Base-by-base conservation (phyloP, 176 grass and related monocot genomes). In the Oryza longistaminata region DNA sequence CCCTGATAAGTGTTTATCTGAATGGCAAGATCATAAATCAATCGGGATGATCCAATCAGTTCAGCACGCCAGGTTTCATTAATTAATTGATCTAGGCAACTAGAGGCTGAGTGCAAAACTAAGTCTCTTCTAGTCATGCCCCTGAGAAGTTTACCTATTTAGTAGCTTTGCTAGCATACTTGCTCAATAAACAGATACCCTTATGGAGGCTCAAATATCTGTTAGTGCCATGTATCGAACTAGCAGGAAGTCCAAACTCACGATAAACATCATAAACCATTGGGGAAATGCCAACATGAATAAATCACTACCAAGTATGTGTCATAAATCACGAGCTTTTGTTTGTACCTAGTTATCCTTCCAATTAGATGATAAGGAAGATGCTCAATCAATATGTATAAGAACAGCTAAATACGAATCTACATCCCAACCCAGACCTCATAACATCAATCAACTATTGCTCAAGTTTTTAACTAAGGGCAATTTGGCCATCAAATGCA, bases 401-500 rank as follows among this genome's bases (percentile, higher is more conserved):
- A 21, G 31, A 76, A 81, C 16, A 12, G 29, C 2, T 60, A 40
- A 49, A 15, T 58, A 86, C 9, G 26, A 68, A 60, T 86, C 61
- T 61, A 74, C 7, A 80, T 81, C 70, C 77, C 37, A 25, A 81
- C 40, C 33, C 14, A 75, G 48, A 29, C 27, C 33, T 44, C 58
- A 39, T 9, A 19, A 39, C 2, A 82, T 4, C 13, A 4, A 76
- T 24, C 52, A 82, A 39, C 14, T 42, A 11, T 48, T 86, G 68
- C 29, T 31, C 29, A 31, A 31, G 2, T 31, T 31, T 31, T 31
- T 3, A 31, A 21, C 25, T 21, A 27, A 27, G 27, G 27, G 27
- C 4, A 79, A 82, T 87, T 29, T 31, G 48, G 29, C 3, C 45
- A 83, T 24, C 27, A 14, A 87, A 79, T 19, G 31, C 33, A 70